Evolutionary conservation across 139 green algal species (phyloP), one percentile per base, ranked within the genome.

Genomic region (Volvox africanus): DNA sequence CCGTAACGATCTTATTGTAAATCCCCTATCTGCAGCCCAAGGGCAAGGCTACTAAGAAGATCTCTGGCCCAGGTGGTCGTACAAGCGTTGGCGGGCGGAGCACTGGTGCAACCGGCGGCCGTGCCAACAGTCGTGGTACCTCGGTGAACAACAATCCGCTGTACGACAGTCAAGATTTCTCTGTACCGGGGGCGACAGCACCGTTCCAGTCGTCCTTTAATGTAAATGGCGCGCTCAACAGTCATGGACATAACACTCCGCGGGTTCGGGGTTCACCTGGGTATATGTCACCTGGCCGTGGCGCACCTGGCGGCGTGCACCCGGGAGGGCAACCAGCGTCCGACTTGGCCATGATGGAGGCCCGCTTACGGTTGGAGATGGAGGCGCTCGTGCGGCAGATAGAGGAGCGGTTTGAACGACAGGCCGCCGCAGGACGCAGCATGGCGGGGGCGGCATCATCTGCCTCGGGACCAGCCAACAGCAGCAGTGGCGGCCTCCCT

Each of bases 131-230:
- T 16, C 35, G 33, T 28, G 50, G 37, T 26, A 67, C 62, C 24
- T 75, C 71, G 16, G 55, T 92, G 6, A 92, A 84, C 32, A 92
- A 82, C 85, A 93, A 93, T 80, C 91, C 86, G 16, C 80, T 93
- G 85, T 93, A 84, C 78, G 91, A 93, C 30, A 88, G 36, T 35
- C 36, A 82, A 12, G 86, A 92, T 26, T 65, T 28, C n/a, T 17
- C 17, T 2, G 68, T 32, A 20, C 26, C 75, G 5, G 86, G 36
- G 68, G 76, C 19, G 3, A 30, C n/a, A 28, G 84, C 28, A 19
- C 76, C 87, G 20, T 36, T 32, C 16, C 73, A 81, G 2, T 86
- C 62, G 6, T 79, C 76, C 61, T 87, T 91, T 18, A 83, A 86
- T 33, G 24, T 93, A 21, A 33, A 28, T 22, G 61, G 73, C 36